Conservation (phyloP, 2,329 filamentous ascomycete genomes). For the Calonectria naviculata region DNA sequence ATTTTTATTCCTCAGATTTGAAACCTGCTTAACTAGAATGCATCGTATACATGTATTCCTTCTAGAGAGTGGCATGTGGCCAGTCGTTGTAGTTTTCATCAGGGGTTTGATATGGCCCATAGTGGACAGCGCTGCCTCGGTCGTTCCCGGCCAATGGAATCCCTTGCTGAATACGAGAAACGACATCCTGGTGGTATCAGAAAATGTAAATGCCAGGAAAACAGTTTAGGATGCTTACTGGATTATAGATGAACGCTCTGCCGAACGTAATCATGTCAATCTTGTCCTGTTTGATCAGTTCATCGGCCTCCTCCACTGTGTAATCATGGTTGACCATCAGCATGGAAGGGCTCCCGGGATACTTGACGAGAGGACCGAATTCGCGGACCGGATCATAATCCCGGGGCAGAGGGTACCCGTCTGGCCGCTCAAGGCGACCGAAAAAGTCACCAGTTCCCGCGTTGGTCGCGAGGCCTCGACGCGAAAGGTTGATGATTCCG, state of each 20-base stretch:
- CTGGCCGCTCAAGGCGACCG: not conserved
- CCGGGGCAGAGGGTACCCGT: not conserved
- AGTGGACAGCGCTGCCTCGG: not conserved
- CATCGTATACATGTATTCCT: not conserved
- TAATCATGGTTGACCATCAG: not conserved
- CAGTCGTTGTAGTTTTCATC: not conserved
- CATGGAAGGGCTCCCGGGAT: not conserved
- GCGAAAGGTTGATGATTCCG: not conserved
- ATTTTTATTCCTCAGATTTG: no score
- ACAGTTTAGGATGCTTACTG: not conserved
- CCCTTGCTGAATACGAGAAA: not conserved
- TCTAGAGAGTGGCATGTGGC: not conserved
- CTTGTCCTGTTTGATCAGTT: not conserved
- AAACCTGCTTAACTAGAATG: not conserved
- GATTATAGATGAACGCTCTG: not conserved
- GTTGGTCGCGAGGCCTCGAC: not conserved
- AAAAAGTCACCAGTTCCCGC: not conserved
- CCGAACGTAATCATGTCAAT: not conserved
- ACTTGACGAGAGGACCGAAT: not conserved
- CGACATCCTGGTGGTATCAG: not conserved
- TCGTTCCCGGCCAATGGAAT: not conserved
- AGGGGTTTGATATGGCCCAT: not conserved
- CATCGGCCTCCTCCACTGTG: not conserved
- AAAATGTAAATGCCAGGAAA: not conserved
- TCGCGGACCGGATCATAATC: not conserved